These are phyloP conservation scores for Phymatotrichopsis omnivora DNA, from an alignment of 2,329 filamentous ascomycete species.

Conservation along the genomic window DNA sequence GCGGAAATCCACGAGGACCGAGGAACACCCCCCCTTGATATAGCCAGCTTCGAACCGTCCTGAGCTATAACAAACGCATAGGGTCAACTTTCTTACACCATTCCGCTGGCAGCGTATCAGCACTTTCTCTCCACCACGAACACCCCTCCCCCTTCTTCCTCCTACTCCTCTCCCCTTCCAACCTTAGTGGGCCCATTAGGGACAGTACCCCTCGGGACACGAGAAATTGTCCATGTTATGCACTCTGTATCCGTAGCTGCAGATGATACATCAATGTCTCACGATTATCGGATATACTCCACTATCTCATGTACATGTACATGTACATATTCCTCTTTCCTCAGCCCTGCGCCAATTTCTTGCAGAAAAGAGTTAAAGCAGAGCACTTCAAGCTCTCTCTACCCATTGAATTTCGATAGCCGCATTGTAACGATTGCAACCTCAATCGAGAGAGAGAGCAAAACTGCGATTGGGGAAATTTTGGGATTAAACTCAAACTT, in stretches of 20 bases:
- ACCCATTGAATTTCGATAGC: constrained; percentile 16
- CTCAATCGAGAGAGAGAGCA: constrained; percentile 11
- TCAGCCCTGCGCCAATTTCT: constrained; percentile 13
- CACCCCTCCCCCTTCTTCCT: not conserved
- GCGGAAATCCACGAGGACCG: constrained; percentile 4
- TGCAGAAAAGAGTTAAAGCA: constrained; percentile 8
- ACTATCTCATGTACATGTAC: too few relatives aligned
- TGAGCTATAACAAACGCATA: constrained; percentile 11
- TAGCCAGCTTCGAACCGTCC: constrained; percentile 7
- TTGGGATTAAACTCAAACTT: constrained; percentile 20
- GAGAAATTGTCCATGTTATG: constrained; percentile 23
- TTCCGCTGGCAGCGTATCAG: not conserved
- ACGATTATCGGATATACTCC: constrained; percentile 13
- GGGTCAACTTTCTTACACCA: constrained; percentile 13
- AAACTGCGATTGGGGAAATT: constrained; percentile 18
- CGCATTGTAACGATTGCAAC: constrained; percentile 12
- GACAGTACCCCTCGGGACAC: constrained; percentile 23
- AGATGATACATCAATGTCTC: constrained; percentile 17
- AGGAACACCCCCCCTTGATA: constrained; percentile 22
- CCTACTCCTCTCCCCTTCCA: not conserved
- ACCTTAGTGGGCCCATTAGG: constrained; percentile 13
- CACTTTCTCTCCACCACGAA: not conserved
- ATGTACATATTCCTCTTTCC: constrained; percentile 11
- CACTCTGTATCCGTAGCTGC: constrained; percentile 21
- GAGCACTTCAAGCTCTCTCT: constrained; percentile 14